Evolutionary conservation across 352 stramenopile genomes (phyloP), one percentile per base, ranked within the genome.

Genomic region (Pythium chondricola): DNA sequence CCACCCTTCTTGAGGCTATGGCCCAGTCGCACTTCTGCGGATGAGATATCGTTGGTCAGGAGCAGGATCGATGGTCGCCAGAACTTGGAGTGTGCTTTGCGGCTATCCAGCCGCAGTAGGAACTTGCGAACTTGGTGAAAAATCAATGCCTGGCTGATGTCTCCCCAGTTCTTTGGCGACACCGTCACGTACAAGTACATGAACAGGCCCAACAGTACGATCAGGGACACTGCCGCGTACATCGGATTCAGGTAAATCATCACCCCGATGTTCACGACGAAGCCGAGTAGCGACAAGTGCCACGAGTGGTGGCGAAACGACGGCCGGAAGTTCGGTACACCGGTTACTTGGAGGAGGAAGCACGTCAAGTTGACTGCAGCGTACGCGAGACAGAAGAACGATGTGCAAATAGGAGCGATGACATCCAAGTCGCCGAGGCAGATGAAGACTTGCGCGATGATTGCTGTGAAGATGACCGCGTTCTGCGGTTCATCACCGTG

Each of bases 41-140:
- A 55, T 21, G 64, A 47, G 38, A 74, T 75, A 6, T 66, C 52
- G 16, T 60, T 65, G 24, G 72, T 69, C 18, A 88, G 63, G n/a
- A 89, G 43, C 41, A 92, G 45, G 37, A 92, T 63, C n/a, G 75
- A 81, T 18, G 80, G 80, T 0, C 80, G 63, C 80, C 80, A 92
- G 57, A 73, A 86, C 65, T 92, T 92, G 44, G 72, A 77, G 47
- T 92, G 80, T 13, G 65, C 68, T 29, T 82, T 83, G 16, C 75
- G 55, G 10, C 61, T 52, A 47, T 92, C 80, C 13, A 92, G 56
- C 0, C 74, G 74, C 17, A 92, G 52, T n/a, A 92, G 46, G 35
- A 81, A 86, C 56, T 92, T 92, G 38, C 80, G 72, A 20, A 85
- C 80, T 61, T 89, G 75, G 43, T 92, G 80, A 50, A 86, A 92